A percentile compares a stretch with the other conserved stretches of the same genome.
phyloP scores from a whole-genome alignment of 768 basidiomycete genomes.

The Nevesoporus exiguus region DNA sequence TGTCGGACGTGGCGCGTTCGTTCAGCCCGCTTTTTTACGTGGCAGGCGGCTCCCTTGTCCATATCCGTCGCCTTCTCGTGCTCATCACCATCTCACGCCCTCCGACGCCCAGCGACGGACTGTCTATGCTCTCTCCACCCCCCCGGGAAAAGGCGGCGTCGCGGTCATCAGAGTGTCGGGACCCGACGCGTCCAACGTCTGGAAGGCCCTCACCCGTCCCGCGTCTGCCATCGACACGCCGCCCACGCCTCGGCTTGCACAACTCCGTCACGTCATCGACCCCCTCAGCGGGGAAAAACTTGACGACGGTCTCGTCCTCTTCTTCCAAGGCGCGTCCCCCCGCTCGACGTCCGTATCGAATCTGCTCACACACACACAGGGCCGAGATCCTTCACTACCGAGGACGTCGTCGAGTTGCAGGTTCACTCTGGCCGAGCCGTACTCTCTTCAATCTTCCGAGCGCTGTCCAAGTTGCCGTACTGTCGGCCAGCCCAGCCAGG shows the following conservation, averaged over 20 bases:
- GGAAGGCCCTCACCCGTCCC: constrained; percentile 53
- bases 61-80: constrained; percentile 9
- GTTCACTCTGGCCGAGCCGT: constrained; percentile 84
- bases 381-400: constrained; percentile 79
- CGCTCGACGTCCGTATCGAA: not conserved
- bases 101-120: constrained; percentile 63
- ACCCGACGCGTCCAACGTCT: constrained; percentile 62
- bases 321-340: constrained; percentile 61
- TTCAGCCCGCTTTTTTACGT: no score
- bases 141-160: constrained; percentile 81
- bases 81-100: constrained; percentile 14
- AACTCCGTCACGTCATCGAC: constrained; percentile 66
- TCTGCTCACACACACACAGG: constrained; percentile 38
- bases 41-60: no score
- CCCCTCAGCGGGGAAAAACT: constrained; percentile 58
- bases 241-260: constrained; percentile 64
- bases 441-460: constrained; percentile 62
- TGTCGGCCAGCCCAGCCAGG: constrained; percentile 81
- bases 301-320: constrained; percentile 80
- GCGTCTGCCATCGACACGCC: constrained; percentile 1
- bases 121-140: constrained; percentile 86
- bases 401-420: constrained; percentile 81
- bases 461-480: constrained; percentile 57
- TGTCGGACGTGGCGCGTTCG: no score
- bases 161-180: constrained; percentile 83